Percentiles rank a stretch among this genome's conserved stretches.
Conservation (phyloP, 2,329 filamentous ascomycete genomes). For the Atkinsonella texensis region DNA sequence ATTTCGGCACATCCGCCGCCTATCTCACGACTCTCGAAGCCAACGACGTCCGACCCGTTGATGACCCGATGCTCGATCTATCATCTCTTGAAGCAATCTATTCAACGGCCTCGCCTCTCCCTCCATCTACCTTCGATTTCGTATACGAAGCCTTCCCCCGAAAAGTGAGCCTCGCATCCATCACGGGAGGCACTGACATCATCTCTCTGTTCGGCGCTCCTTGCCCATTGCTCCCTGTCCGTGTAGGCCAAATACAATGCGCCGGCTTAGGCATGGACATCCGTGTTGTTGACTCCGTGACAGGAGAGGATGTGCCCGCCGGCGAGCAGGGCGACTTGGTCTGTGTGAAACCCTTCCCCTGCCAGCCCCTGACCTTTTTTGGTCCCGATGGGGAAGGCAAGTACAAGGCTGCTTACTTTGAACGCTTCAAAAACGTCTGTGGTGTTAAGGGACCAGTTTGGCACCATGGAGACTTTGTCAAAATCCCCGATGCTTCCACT, state of each 20-base stretch:
- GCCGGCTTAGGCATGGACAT: slow-evolving; percentile 73
- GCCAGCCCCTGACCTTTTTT: slow-evolving; percentile 85
- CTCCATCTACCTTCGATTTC: slow-evolving; percentile 85
- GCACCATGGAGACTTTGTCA: slow-evolving; percentile 92
- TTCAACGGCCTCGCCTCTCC: slow-evolving; percentile 83
- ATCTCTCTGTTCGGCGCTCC: slow-evolving; percentile 88
- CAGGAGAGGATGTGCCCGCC: slow-evolving; percentile 40
- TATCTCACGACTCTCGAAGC: slow-evolving; percentile 88
- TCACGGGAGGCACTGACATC: slow-evolving; percentile 94
- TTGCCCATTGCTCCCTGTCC: slow-evolving; percentile 62
- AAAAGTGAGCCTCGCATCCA: slow-evolving; percentile 76
- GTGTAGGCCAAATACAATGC: slow-evolving; percentile 64
- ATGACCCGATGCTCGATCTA: slow-evolving; percentile 43
- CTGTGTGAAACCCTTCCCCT: slow-evolving; percentile 76
- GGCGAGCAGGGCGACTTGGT: slow-evolving; percentile 78
- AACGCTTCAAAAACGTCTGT: slow-evolving; percentile 50
- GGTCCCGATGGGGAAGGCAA: slow-evolving; percentile 52
- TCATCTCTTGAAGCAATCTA: slow-evolving; percentile 71
- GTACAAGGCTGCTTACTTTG: slow-evolving; percentile 79
- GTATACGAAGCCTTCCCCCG: slow-evolving; percentile 74
- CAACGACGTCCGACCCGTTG: slow-evolving; percentile 47
- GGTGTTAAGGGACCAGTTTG: slow-evolving; percentile 43
- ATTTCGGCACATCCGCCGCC: slow-evolving; percentile 90
- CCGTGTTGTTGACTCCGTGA: slow-evolving; percentile 43
- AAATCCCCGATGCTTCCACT: slow-evolving; percentile 50